These are phyloP conservation scores for Lactarius deliciosus DNA, from an alignment of 768 basidiomycete genomes.

Conservation along the genomic window DNA sequence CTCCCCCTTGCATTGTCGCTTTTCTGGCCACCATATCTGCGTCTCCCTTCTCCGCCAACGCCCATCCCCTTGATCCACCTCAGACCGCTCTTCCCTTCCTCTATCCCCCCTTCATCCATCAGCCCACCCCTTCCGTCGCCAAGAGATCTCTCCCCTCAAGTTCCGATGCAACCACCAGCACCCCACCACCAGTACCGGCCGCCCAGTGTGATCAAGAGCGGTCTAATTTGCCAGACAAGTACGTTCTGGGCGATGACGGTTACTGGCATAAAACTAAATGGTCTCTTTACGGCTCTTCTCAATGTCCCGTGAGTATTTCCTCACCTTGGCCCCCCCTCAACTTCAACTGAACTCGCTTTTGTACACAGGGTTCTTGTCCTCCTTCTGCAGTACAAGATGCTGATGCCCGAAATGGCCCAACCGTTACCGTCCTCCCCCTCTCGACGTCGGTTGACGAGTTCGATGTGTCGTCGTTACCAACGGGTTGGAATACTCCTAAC, in stretches of 20 bases:
- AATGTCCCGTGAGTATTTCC: constrained; percentile 49
- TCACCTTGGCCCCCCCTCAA: not conserved
- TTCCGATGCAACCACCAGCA: not conserved
- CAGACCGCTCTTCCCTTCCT: constrained; percentile 27
- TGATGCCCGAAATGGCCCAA: constrained; percentile 8
- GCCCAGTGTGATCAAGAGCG: not conserved
- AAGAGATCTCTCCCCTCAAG: not conserved
- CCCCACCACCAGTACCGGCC: not conserved
- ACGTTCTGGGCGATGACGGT: constrained; percentile 29
- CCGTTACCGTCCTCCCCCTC: constrained; percentile 22
- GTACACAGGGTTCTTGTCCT: not conserved
- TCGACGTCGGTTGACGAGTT: constrained; percentile 22
- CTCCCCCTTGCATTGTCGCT: constrained; percentile 5
- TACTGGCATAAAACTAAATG: constrained; percentile 39
- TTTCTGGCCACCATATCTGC: constrained; percentile 20
- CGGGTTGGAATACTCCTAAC: constrained; percentile 29
- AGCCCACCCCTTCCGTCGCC: constrained; percentile 20
- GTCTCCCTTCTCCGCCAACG: not conserved
- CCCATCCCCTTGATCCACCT: constrained; percentile 16
- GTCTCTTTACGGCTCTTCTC: constrained; percentile 69
- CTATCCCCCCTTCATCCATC: constrained; percentile 36
- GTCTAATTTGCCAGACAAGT: constrained; percentile 29
- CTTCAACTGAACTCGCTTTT: constrained; percentile 39
- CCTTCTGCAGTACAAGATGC: constrained; percentile 9
- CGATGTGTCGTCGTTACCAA: constrained; percentile 30